Evolutionary conservation across 2,329 filamentous ascomycete genomes (phyloP), one percentile per base, ranked within the genome.

Genomic region (Tolypocladium amazonense): DNA sequence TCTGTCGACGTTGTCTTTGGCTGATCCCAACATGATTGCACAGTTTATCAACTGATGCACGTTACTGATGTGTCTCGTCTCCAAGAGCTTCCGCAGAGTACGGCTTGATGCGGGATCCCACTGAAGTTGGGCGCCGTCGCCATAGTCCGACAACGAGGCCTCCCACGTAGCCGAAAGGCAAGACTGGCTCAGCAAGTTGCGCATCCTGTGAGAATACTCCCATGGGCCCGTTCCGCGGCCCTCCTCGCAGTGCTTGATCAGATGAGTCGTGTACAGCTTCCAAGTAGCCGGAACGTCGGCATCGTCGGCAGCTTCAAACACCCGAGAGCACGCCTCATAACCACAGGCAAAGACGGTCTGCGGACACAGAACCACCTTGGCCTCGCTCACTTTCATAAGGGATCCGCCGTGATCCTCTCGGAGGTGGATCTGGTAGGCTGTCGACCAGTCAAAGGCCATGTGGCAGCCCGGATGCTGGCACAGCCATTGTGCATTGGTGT

Each of bases 291-390:
- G 66, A 18, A 72, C 72, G 23, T 79, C 74, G 23, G 70, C 69
- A 52, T 77, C 76, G 33, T 69, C 70, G 11, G 70, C 63, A 0
- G 77, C 73, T 63, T 79, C 78, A 45, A 78, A 76, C 2, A 80
- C 72, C n/a, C 74, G 68, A 14, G 68, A 62, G 62, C 78, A 80
- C 56, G 73, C 73, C 59, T 75, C 72, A 59, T 79, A 80, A 14
- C 78, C 78, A 62, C 78, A 80, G 23, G 77, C 78, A 61, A 79
- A 80, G 27, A 80, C 73, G 3, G 76, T 74, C 63, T 79, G 78
- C 1, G 75, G 74, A 60, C 77, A 79, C 6, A 79, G 67, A 33
- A 71, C 72, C 45, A 77, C 71, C 64, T 73, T 76, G 64, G 73
- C 75, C 41, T 77, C 73, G 59, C 75, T 74, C 27, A 76, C 69